Evolutionary conservation across 2,329 filamentous ascomycete species (phyloP), one percentile per base, ranked within the genome.

Genomic region (Lizonia empirigonia): DNA sequence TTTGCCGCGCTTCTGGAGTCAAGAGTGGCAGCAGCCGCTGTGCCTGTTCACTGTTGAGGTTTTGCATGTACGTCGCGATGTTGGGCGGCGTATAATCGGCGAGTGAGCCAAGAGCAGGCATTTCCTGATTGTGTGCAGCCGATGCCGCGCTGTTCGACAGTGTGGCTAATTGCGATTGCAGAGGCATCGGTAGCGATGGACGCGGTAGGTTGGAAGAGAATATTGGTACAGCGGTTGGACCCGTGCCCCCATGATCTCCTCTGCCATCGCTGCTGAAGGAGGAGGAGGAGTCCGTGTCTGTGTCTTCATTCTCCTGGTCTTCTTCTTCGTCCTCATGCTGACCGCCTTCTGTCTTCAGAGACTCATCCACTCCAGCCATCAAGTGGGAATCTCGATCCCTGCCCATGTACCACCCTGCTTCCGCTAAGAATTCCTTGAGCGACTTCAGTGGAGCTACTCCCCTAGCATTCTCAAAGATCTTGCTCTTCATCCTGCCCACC

Each of bases 401-500:
- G 6, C 9, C 15, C 5, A 26, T 19, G 38, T n/a, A 20, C 34
- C 44, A 39, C 20, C 20, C 20, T 4, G 3, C 4, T 7, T 33
- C 16, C 10, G n/a, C 20, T 10, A 20, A 7, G 6, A 26, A 3
- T 1, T 33, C 35, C 24, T 10, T 12, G 7, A 38, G 3, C 10
- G 27, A 20, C 15, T 9, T 15, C 8, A 39, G 3, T 9, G 8
- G 4, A 2, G 29, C 24, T 16, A 7, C 23, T 7, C 20, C 9
- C 12, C 19, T 50, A 4, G 63, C 54, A 13, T 48, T 35, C 26
- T 57, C 42, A 20, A 68, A 68, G 4, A 62, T 32, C 27, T 45
- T 58, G 10, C 63, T 63, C 19, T 58, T 67, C 54, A 62, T 44
- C 45, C 41, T 59, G 5, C 58, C 59, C 8, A 59, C 40, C 6